Conservation (phyloP, 176 grass and related monocot genomes). For the Carex scoparia region DNA sequence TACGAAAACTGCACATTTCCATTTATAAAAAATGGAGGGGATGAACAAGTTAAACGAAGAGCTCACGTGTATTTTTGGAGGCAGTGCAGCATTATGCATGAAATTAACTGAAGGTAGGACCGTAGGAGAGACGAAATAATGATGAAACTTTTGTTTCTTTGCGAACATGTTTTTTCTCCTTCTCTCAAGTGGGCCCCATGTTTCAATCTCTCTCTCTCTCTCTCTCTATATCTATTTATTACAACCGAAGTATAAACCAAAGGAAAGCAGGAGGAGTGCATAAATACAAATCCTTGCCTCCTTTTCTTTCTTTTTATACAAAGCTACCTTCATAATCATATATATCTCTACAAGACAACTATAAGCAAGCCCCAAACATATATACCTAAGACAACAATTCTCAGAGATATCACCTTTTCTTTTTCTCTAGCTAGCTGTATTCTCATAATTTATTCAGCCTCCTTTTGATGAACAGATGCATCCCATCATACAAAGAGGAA, state of each 20-base stretch:
- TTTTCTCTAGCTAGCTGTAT: conserved; percentile 10
- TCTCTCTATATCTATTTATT: conserved; percentile 18
- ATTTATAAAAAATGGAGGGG: background rate
- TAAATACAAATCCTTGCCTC: conserved; percentile 15
- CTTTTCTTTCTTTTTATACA: conserved; percentile 14
- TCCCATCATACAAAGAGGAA: conserved; percentile 1
- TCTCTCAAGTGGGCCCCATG: conserved; percentile 3
- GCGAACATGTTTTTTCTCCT: conserved; percentile 14
- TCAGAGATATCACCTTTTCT: conserved; percentile 18
- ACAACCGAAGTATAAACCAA: conserved; percentile 20
- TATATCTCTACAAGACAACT: background rate
- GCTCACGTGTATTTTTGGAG: conserved; percentile 29
- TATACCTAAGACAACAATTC: conserved; percentile 20
- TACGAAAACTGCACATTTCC: background rate
- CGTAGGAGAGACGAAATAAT: conserved; percentile 24
- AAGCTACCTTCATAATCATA: conserved; percentile 9
- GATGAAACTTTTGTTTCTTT: conserved; percentile 24
- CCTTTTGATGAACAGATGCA: conserved; percentile 15
- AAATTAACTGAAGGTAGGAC: conserved; percentile 28
- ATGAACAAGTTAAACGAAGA: background rate
- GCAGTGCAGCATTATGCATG: conserved; percentile 8
- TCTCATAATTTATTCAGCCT: background rate
- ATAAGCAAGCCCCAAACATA: conserved; percentile 8
- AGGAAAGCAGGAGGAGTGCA: conserved; percentile 2
- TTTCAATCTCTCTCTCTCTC: conserved; percentile 15